phyloP scores from a whole-genome alignment of 148 eudicot species.

The Cornus controversa region DNA sequence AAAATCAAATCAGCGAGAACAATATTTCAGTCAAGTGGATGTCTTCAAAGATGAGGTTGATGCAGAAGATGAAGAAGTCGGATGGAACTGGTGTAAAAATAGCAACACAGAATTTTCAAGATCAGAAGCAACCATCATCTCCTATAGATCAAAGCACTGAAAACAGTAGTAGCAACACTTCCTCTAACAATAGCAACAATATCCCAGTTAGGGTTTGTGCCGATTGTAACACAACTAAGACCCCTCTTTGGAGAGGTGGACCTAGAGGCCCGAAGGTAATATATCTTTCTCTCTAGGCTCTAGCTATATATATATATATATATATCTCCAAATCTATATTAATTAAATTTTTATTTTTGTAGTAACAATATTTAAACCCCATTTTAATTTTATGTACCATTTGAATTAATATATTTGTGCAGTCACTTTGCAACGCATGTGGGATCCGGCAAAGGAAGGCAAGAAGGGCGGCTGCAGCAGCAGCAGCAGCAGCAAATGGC shows the following conservation, averaged over 20 bases:
- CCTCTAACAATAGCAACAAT: constrained; percentile 31
- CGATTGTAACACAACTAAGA: constrained; percentile 77
- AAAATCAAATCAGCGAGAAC: not conserved
- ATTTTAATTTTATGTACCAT: not conserved
- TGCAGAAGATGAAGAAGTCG: constrained; percentile 45
- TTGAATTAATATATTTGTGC: too few relatives aligned
- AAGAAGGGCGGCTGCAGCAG: constrained; percentile 59
- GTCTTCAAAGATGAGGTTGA: constrained; percentile 62
- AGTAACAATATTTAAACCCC: too few relatives aligned
- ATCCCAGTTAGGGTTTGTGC: constrained; percentile 62
- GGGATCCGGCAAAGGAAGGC: constrained; percentile 84
- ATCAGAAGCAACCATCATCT: constrained; percentile 16
- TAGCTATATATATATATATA: too few relatives aligned
- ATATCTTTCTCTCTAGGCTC: not conserved
- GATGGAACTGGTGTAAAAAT: constrained; percentile 9
- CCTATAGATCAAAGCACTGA: constrained; percentile 21
- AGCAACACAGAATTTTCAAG: not conserved
- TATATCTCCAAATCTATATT: too few relatives aligned
- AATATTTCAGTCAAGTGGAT: constrained; percentile 44
- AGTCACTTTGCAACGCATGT: constrained; percentile 85
- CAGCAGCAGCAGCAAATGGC: constrained; percentile 35
- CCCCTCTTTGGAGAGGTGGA: constrained; percentile 90
- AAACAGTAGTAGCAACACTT: constrained; percentile 26
- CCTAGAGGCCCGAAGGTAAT: constrained; percentile 89
- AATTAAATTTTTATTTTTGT: too few relatives aligned